Evolutionary conservation across 2,329 filamentous ascomycete genomes (phyloP).

Genomic region (Neofusicoccum sp.): DNA sequence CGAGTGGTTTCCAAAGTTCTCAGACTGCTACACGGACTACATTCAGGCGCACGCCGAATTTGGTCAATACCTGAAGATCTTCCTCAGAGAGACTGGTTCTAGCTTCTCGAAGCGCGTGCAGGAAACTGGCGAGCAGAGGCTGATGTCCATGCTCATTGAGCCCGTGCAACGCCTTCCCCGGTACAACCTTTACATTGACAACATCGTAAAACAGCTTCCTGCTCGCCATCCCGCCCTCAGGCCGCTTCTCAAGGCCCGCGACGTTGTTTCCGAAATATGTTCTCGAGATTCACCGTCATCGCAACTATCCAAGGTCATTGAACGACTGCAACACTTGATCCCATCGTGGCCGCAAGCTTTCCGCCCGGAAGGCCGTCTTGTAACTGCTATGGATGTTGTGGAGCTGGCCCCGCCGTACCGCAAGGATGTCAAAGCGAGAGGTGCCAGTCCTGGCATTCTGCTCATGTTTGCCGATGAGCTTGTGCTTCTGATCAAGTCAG

Average conservation of each 20-base stretch:
- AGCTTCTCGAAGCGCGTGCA: constrained; percentile 79
- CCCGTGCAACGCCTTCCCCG: constrained; percentile 91
- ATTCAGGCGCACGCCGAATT: constrained; percentile 88
- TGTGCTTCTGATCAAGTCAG: constrained; percentile 70
- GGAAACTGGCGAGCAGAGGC: constrained; percentile 81
- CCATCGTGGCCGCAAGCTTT: constrained; percentile 73
- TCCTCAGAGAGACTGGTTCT: constrained; percentile 73
- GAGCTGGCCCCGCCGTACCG: constrained; percentile 74
- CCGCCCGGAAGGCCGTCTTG: constrained; percentile 72
- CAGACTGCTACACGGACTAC: constrained; percentile 87
- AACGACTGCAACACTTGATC: constrained; percentile 72
- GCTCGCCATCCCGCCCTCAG: constrained; percentile 82
- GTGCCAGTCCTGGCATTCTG: constrained; percentile 62
- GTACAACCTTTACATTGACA: constrained; percentile 95
- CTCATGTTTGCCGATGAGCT: constrained; percentile 82
- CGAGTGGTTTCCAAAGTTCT: constrained; percentile 92
- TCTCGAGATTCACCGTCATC: constrained; percentile 74
- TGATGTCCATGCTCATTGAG: constrained; percentile 91
- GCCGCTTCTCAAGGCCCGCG: constrained; percentile 79
- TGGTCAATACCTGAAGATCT: constrained; percentile 73
- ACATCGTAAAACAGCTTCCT: constrained; percentile 83
- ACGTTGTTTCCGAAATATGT: constrained; percentile 95
- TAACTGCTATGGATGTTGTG: constrained; percentile 75
- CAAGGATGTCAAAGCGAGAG: constrained; percentile 40
- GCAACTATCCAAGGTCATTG: constrained; percentile 71